phyloP scores from a whole-genome alignment of 768 basidiomycete genomes.

The Amanita rubescens region DNA sequence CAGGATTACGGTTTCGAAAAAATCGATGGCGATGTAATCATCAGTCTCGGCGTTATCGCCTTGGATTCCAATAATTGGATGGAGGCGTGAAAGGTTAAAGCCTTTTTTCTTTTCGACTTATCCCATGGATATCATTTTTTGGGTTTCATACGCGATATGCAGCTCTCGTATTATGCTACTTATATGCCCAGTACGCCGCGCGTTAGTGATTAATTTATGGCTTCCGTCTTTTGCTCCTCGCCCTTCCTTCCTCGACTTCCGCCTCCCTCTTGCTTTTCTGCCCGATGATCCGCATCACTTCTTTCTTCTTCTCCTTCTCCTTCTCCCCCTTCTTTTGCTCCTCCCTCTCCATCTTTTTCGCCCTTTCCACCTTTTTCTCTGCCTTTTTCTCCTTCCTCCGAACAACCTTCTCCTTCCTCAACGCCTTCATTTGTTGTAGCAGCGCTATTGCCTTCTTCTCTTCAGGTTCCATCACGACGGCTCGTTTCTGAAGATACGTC shows the following conservation, averaged over 20 bases:
- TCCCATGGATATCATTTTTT: slow-evolving; percentile 3
- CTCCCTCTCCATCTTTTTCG: slow-evolving; percentile 68
- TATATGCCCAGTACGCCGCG: background rate
- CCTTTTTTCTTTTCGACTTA: background rate
- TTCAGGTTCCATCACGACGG: slow-evolving; percentile 92
- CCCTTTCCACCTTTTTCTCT: slow-evolving; percentile 60
- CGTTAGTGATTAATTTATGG: slow-evolving; percentile 16
- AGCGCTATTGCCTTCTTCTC: slow-evolving; percentile 89
- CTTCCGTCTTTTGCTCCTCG: slow-evolving; percentile 45
- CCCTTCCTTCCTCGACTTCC: slow-evolving; percentile 50
- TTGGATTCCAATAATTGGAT: slow-evolving; percentile 7
- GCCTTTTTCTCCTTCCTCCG: slow-evolving; percentile 80
- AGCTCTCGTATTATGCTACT: background rate
- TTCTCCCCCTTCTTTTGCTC: slow-evolving; percentile 56
- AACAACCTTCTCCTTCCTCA: slow-evolving; percentile 81
- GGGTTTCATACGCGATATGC: background rate
- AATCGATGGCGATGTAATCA: background rate
- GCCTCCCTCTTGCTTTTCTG: slow-evolving; percentile 63
- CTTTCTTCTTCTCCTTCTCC: slow-evolving; percentile 71
- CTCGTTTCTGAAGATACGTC: slow-evolving; percentile 93
- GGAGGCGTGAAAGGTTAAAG: slow-evolving; percentile 3
- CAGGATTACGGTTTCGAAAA: slow-evolving; percentile 1
- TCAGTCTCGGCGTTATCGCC: background rate
- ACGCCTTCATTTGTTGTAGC: slow-evolving; percentile 87
- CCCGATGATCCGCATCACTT: slow-evolving; percentile 64